Base-by-base conservation (phyloP, 2,329 filamentous ascomycete genomes). In the Sordariomycetes sp. region DNA sequence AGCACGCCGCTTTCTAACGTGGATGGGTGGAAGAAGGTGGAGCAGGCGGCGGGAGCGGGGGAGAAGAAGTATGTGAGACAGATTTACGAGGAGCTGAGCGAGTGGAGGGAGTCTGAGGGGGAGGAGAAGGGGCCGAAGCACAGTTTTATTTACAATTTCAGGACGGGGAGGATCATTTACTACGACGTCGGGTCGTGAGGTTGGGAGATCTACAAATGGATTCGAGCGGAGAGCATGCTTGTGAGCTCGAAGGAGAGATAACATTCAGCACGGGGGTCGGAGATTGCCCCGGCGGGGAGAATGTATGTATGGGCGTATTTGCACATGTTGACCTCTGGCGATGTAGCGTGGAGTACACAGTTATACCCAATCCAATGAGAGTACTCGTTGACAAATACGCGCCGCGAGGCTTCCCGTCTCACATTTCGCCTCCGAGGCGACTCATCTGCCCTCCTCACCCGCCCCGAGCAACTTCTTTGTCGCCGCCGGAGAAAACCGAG, bases 91-190 rank as follows among this genome's bases (percentile, higher is more conserved):
- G 75, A 92, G 68, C 75, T 96, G 56, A 73, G 66, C 71, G 79
- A 64, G 70, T 94, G 74, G 81, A 81, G 67, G 71, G 78, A 67
- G 75, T 84, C 75, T 71, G 78, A 74, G 73, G 78, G 74, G 73
- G 71, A 62, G 59, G 74, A 75, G 61, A 68, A 76, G 3, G 79
- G 76, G 10, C 78, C 79, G 25, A 79, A 81, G 53, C 88, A 91
- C 67, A 87, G 89, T 12, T 95, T 95, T 70, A 80, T 96, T 56
- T 96, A 95, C 71, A 96, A 96, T 65, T 96, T 95, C 64, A 78
- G 90, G 59, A 95, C 89, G 10, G 88, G 87, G 0, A 85, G 80
- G 59, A 91, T 89, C 67, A 79, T 96, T 55, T 89, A 92, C 67
- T 96, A 96, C 69, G 90, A 96, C 70, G 71, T 96, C 51, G 53